These are phyloP conservation scores for Oemleria cerasiformis DNA, from an alignment of 306 rosid species.

Conservation along the genomic window DNA sequence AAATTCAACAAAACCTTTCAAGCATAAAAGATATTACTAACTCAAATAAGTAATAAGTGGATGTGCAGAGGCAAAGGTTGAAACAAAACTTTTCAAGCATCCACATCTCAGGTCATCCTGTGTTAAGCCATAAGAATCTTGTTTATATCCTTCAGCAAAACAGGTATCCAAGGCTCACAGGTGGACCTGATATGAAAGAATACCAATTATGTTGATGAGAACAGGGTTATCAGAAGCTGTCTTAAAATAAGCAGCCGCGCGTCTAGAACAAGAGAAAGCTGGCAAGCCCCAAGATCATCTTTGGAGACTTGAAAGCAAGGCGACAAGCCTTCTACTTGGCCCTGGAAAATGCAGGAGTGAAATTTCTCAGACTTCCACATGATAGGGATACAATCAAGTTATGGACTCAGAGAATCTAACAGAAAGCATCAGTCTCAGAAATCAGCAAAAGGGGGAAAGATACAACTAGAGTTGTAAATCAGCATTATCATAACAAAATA, in stretches of 20 bases:
- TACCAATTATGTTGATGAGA: slow-evolving; percentile 35
- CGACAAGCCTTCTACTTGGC: slow-evolving; percentile 54
- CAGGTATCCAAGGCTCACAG: slow-evolving; percentile 50
- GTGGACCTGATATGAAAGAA: slow-evolving; percentile 44
- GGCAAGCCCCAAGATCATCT: slow-evolving; percentile 41
- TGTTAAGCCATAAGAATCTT: slow-evolving; percentile 44
- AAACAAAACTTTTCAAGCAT: slow-evolving; percentile 34
- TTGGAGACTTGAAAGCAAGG: slow-evolving; percentile 57
- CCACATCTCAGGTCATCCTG: slow-evolving; percentile 39
- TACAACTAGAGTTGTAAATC: neutral
- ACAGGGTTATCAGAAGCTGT: slow-evolving; percentile 38
- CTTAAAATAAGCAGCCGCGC: slow-evolving; percentile 32
- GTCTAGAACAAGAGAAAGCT: slow-evolving; percentile 42
- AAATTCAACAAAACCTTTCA: slow-evolving; percentile 11
- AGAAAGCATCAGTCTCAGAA: slow-evolving; percentile 14
- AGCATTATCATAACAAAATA: slow-evolving; percentile 12
- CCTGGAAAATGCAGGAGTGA: slow-evolving; percentile 72
- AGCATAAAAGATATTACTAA: slow-evolving; percentile 27
- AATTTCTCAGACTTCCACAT: slow-evolving; percentile 39
- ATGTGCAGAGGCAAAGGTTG: slow-evolving; percentile 28
- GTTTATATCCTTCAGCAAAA: slow-evolving; percentile 45
- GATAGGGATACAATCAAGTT: slow-evolving; percentile 29
- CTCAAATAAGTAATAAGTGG: slow-evolving; percentile 18
- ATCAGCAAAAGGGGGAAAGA: slow-evolving; percentile 3
- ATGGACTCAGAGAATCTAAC: slow-evolving; percentile 23